phyloP scores from a whole-genome alignment of 2,329 filamentous ascomycete genomes.

The Diaporthe sp. region DNA sequence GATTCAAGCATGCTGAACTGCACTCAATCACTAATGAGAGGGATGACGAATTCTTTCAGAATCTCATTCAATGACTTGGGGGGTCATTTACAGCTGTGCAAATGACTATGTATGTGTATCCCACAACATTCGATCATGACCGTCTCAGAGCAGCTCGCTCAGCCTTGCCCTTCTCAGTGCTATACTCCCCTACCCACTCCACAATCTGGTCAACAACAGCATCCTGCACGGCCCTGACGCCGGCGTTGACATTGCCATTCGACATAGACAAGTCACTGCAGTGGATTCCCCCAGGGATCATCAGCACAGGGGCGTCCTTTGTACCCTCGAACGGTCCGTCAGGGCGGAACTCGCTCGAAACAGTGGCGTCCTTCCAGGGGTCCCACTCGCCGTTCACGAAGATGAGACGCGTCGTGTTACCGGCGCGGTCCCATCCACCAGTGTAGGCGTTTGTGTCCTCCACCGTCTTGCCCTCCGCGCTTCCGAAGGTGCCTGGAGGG shows the following conservation, averaged over 20 bases:
- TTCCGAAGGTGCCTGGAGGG: conserved; percentile 52
- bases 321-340: conserved; percentile 53
- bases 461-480: conserved; percentile 49
- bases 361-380: conserved; percentile 55
- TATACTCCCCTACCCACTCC: conserved; percentile 67
- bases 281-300: conserved; percentile 53
- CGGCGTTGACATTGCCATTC: conserved; percentile 65
- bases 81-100: not conserved
- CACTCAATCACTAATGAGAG: not conserved
- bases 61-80: not conserved
- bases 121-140: not conserved
- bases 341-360: conserved; percentile 52
- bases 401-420: conserved; percentile 52
- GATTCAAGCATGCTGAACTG: too few relatives aligned
- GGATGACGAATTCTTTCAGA: not conserved
- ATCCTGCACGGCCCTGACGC: conserved; percentile 62
- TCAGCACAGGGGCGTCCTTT: conserved; percentile 47
- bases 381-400: conserved; percentile 56
- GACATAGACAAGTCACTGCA: conserved; percentile 54
- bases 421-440: conserved; percentile 56
- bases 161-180: conserved; percentile 46
- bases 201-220: conserved; percentile 64
- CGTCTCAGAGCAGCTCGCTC: not conserved
- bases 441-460: conserved; percentile 52
- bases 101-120: not conserved